Percentiles rank a stretch among this genome's conserved stretches.
Conservation (phyloP, 2,329 filamentous ascomycete species). For the Hypoxylon sp. region DNA sequence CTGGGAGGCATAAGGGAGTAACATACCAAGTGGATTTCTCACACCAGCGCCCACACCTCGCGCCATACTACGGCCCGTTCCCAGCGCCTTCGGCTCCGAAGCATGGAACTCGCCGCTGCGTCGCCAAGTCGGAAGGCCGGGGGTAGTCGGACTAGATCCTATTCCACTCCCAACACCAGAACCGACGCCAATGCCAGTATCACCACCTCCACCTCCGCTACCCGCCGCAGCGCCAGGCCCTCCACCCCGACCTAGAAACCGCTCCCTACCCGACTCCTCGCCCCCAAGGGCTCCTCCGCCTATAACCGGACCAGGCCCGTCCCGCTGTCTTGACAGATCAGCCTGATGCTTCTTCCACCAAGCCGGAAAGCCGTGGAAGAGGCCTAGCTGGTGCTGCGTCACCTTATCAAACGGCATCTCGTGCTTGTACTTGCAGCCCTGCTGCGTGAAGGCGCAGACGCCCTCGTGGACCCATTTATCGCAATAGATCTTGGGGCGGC, state of each 20-base stretch:
- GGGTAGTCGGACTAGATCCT: conserved; percentile 20
- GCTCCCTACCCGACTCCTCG: neutral
- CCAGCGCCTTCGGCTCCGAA: conserved; percentile 35
- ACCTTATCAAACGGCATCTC: conserved; percentile 83
- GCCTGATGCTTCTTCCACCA: conserved; percentile 72
- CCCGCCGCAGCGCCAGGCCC: conserved; percentile 1
- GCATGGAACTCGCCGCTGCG: conserved; percentile 31
- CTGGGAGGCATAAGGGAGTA: neutral
- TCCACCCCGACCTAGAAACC: conserved; percentile 21
- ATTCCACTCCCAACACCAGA: neutral
- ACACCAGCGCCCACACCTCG: conserved; percentile 21
- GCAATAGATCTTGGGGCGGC: conserved; percentile 78
- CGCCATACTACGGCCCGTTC: conserved; percentile 18
- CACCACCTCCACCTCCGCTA: conserved; percentile 2
- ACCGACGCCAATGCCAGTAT: conserved; percentile 1
- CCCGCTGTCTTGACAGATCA: conserved; percentile 59
- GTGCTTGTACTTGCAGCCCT: conserved; percentile 91
- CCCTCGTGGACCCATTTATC: conserved; percentile 92
- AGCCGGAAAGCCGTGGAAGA: conserved; percentile 74
- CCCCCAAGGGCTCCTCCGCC: neutral
- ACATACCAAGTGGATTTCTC: conserved; percentile 45
- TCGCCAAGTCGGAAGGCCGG: conserved; percentile 43
- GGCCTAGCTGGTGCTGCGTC: conserved; percentile 78
- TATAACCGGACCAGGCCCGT: conserved; percentile 27
- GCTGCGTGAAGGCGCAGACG: conserved; percentile 86